Base-by-base conservation (phyloP, 164 flowering plant species). In the Stephania japonica region DNA sequence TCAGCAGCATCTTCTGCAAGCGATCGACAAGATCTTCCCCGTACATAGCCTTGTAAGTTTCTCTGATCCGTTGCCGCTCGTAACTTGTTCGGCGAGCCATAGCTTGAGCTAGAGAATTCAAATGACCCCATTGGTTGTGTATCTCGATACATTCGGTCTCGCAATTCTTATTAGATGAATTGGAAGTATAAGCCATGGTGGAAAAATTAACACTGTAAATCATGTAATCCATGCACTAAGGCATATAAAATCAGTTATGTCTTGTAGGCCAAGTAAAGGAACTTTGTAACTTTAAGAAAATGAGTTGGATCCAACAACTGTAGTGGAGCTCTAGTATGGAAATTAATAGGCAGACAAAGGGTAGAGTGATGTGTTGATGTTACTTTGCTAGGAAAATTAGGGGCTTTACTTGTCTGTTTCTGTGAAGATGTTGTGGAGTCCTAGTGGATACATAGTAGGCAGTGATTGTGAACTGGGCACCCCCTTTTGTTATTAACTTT, bases 61-160 rank as follows among this genome's bases (percentile, higher is more conserved):
- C 85, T 69, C 87, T 80, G 8, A 88, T 78, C 62, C 82, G 78
- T 42, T 68, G 82, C 23, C 87, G 71, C 65, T 86, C 84, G 12
- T 59, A 62, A 14, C 64, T 76, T 38, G 80, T 77, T 68, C 80
- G 73, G 24, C 76, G 19, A 21, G 83, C 84, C n/a, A 87, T 67
- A 27, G 70, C 62, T 63, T 70, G 80, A 59, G 78, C 70, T 74
- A 86, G 26, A 19, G 79, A 74, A 71, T 27, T 75, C 41, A 76
- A 65, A 42, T 74, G 11, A 24, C 80, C 85, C 77, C 68, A 66
- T 25, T 79, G 81, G 43, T 87, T 83, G 71, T 86, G 90, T 32
- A 88, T 87, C 61, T 83, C 87, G 66, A 64, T 73, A 78, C 92
- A 90, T 24, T 80, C 82, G 27, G 50, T 75, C 77, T 83, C 84